phyloP scores from a whole-genome alignment of 805 yeast species.

The Saturnispora saitoi region DNA sequence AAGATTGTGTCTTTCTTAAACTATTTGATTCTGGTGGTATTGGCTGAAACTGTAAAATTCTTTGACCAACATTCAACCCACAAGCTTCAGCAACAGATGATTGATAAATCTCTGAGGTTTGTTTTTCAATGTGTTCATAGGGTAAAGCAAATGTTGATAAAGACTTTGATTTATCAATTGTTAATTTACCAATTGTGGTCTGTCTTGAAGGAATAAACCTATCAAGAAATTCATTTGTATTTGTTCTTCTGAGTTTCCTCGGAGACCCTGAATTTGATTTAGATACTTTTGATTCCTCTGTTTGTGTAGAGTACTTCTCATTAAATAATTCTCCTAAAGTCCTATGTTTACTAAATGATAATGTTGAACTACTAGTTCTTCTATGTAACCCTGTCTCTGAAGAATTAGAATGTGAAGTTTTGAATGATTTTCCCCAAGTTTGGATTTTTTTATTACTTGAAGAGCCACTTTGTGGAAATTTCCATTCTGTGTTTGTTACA shows the following conservation, averaged over 20 bases:
- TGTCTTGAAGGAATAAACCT: slow-evolving; percentile 55
- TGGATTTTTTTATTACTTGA: background rate
- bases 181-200: slow-evolving; percentile 38
- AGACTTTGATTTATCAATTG: slow-evolving; percentile 31
- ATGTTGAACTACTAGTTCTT: slow-evolving; percentile 7
- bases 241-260: slow-evolving; percentile 25
- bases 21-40: slow-evolving; percentile 54
- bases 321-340: slow-evolving; percentile 11
- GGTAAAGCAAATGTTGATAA: slow-evolving; percentile 32
- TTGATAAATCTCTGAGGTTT: slow-evolving; percentile 52
- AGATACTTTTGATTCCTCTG: background rate
- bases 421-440: background rate
- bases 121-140: slow-evolving; percentile 45
- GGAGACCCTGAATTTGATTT: slow-evolving; percentile 15
- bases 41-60: slow-evolving; percentile 84
- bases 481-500: slow-evolving; percentile 30
- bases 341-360: slow-evolving; percentile 6
- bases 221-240: slow-evolving; percentile 35
- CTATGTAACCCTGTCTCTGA: slow-evolving; percentile 9
- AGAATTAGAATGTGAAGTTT: background rate
- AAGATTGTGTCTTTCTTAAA: slow-evolving; percentile 18
- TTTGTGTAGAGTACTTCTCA: slow-evolving; percentile 6
- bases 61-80: slow-evolving; percentile 73
- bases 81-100: slow-evolving; percentile 90
- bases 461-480: slow-evolving; percentile 7